Conservation (phyloP, 495 filamentous ascomycete species). For the Xylaria sp. region DNA sequence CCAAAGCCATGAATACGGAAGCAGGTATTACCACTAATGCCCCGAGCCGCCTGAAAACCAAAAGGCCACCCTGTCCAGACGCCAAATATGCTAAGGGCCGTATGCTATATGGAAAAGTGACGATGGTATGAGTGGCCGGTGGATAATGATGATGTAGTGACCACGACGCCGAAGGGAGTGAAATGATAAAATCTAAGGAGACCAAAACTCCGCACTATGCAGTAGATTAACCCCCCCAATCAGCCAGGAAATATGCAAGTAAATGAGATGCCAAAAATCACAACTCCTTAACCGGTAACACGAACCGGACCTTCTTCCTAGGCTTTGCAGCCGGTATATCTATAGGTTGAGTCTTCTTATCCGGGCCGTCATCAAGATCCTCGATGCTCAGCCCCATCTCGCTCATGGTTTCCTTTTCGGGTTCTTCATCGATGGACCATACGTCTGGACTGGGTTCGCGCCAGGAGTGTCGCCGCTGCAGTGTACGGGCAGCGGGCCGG, state of each 20-base stretch:
- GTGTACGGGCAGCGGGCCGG: constrained; percentile 34
- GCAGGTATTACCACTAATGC: constrained; percentile 10
- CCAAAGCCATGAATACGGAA: constrained; percentile 3
- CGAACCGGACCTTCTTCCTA: constrained; percentile 55
- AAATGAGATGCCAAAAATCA: constrained; percentile 15
- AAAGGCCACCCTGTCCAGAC: constrained; percentile 2
- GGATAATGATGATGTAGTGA: constrained; percentile 10
- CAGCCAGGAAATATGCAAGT: constrained; percentile 13
- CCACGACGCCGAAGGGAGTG: constrained; percentile 11
- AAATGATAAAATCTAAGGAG: neutral
- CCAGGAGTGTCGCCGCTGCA: constrained; percentile 52
- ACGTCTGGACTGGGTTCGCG: constrained; percentile 60
- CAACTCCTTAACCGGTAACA: constrained; percentile 50
- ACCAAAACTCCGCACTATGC: constrained; percentile 24
- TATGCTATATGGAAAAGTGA: constrained; percentile 6
- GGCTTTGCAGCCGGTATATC: constrained; percentile 55
- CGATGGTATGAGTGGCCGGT: constrained; percentile 13
- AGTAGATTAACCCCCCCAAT: neutral
- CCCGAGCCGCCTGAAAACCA: neutral
- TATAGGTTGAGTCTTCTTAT: constrained; percentile 42
- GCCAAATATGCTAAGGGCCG: constrained; percentile 14
- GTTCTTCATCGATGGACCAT: constrained; percentile 59
- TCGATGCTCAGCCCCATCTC: constrained; percentile 42
- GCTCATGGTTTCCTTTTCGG: constrained; percentile 51
- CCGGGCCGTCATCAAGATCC: constrained; percentile 33